Evolutionary conservation across 306 rosid species (phyloP).

Genomic region (Fragaria nilgerrensis): DNA sequence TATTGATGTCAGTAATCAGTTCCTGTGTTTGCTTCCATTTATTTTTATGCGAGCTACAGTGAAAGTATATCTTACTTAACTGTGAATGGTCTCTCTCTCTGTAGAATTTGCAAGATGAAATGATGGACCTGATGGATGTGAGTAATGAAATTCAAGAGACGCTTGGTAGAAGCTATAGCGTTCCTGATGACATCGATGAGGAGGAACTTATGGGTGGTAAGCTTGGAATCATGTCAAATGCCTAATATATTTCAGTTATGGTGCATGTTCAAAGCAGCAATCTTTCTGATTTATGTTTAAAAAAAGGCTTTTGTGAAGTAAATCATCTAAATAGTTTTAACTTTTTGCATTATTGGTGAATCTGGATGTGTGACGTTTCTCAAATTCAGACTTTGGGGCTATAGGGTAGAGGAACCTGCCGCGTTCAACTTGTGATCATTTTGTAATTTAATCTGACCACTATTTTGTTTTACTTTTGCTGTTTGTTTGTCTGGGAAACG

Average conservation of each 20-base stretch:
- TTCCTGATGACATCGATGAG: constrained; percentile 92
- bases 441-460: background rate
- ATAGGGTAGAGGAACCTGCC: background rate
- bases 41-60: constrained; percentile 20
- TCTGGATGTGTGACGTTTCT: background rate
- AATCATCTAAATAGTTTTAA: background rate
- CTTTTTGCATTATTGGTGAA: background rate
- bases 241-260: background rate
- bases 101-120: constrained; percentile 95
- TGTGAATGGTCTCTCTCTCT: constrained; percentile 12
- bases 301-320: background rate
- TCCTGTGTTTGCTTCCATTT: constrained; percentile 6
- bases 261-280: background rate
- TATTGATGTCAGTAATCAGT: constrained; percentile 67
- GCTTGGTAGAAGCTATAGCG: constrained; percentile 92
- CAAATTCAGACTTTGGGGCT: background rate
- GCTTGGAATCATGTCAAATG: constrained; percentile 18
- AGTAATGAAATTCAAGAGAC: constrained; percentile 92
- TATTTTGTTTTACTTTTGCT: background rate
- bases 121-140: constrained; percentile 99
- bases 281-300: background rate
- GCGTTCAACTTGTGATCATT: background rate
- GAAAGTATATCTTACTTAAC: constrained; percentile 13
- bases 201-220: constrained; percentile 86
- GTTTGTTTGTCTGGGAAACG: background rate